Evolutionary conservation across 1,284 basidiomycete genomes (phyloP).

Genomic region (Bondarzewia mesenterica): DNA sequence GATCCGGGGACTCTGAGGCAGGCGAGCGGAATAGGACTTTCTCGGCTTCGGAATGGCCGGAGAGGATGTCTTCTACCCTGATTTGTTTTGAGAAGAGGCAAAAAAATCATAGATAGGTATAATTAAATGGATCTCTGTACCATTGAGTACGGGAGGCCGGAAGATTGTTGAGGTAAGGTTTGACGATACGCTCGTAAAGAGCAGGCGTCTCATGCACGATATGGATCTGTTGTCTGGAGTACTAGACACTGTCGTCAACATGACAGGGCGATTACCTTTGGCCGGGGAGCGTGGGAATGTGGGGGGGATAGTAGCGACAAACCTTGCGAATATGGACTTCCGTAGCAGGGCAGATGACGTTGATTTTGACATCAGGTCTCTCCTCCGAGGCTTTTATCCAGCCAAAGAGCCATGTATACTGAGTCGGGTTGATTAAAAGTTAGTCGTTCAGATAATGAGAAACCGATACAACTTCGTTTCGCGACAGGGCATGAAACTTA

Average conservation of each 20-base stretch:
- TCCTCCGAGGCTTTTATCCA: constrained; percentile 28
- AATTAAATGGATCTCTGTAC: no score
- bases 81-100: not conserved
- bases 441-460: not conserved
- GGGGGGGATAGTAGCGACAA: not conserved
- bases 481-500: constrained; percentile 11
- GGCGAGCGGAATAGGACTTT: constrained; percentile 62
- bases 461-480: no score
- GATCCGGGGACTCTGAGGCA: constrained; percentile 18
- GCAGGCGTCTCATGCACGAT: constrained; percentile 80
- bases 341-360: constrained; percentile 76
- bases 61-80: constrained; percentile 86
- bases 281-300: no score
- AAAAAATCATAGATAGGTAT: not conserved
- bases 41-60: constrained; percentile 72
- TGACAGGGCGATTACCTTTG: not conserved
- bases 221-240: constrained; percentile 65
- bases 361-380: constrained; percentile 50
- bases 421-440: not conserved
- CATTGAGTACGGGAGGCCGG: constrained; percentile 75
- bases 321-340: constrained; percentile 78
- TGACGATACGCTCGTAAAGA: constrained; percentile 61
- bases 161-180: constrained; percentile 73
- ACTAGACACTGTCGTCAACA: constrained; percentile 37
- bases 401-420: constrained; percentile 38